Evolutionary conservation across 2,329 filamentous ascomycete genomes (phyloP).

Genomic region (Stylonectria norvegica): DNA sequence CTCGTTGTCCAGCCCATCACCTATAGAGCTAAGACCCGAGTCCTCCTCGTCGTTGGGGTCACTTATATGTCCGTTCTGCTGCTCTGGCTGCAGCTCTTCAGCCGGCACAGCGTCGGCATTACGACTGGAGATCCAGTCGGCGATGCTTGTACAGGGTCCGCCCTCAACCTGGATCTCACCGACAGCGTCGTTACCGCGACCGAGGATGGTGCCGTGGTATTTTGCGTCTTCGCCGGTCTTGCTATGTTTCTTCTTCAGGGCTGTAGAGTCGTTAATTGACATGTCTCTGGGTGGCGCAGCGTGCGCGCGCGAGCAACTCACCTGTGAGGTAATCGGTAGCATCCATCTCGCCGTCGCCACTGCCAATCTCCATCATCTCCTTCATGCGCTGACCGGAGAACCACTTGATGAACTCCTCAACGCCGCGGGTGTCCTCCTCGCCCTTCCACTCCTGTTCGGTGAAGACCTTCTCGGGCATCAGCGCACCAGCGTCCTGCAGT

Average conservation of each 20-base stretch:
- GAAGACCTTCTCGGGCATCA: slow-evolving; percentile 65
- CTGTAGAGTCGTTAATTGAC: slow-evolving; percentile 36
- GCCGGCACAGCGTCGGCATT: slow-evolving; percentile 14
- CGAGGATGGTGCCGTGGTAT: slow-evolving; percentile 80
- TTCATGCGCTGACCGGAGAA: slow-evolving; percentile 68
- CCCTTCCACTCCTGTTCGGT: slow-evolving; percentile 66
- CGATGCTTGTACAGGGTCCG: slow-evolving; percentile 44
- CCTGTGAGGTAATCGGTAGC: slow-evolving; percentile 68
- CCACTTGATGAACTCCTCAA: slow-evolving; percentile 78
- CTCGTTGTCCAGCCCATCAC: slow-evolving; percentile 42
- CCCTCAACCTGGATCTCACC: slow-evolving; percentile 75
- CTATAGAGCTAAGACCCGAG: slow-evolving; percentile 56
- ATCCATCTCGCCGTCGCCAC: slow-evolving; percentile 61
- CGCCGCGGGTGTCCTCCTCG: slow-evolving; percentile 73
- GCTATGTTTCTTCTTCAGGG: slow-evolving; percentile 87
- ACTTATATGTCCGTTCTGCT: slow-evolving; percentile 23
- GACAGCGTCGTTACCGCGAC: slow-evolving; percentile 67
- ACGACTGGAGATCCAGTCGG: slow-evolving; percentile 36
- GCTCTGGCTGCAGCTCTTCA: slow-evolving; percentile 8
- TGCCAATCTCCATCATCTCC: slow-evolving; percentile 79
- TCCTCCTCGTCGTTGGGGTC: slow-evolving; percentile 40
- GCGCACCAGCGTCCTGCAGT: slow-evolving; percentile 73
- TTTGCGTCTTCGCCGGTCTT: slow-evolving; percentile 84
- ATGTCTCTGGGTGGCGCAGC: neutral
- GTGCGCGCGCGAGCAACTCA: slow-evolving; percentile 37